Evolutionary conservation across 805 yeast genomes (phyloP).

Genomic region (Diddensiella santjacobensis): DNA sequence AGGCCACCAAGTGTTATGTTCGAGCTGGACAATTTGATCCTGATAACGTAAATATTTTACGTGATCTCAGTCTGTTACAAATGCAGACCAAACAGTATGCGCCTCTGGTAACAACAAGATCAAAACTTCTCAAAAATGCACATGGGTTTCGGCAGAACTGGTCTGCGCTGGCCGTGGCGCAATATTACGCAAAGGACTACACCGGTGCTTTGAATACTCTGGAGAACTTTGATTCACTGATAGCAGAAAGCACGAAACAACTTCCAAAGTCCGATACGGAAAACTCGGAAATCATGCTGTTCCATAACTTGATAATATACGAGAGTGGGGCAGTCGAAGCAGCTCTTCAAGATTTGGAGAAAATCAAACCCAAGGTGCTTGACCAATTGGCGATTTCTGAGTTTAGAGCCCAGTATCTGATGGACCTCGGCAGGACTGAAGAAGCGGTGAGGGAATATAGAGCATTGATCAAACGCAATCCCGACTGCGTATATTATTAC

Average conservation of each 20-base stretch:
- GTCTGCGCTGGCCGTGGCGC: conserved; percentile 85
- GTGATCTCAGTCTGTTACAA: conserved; percentile 79
- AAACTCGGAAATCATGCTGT: conserved; percentile 74
- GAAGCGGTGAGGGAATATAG: conserved; percentile 72
- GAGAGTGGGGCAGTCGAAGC: conserved; percentile 58
- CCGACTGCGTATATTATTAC: conserved; percentile 71
- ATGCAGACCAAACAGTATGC: conserved; percentile 74
- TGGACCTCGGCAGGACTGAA: conserved; percentile 50
- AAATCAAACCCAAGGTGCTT: conserved; percentile 48
- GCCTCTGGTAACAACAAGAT: conserved; percentile 59
- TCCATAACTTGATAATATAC: conserved; percentile 62
- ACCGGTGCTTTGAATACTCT: conserved; percentile 68
- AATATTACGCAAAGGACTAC: conserved; percentile 66
- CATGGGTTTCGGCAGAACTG: conserved; percentile 87
- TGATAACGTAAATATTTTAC: conserved; percentile 68
- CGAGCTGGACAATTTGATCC: conserved; percentile 75
- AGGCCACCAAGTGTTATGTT: conserved; percentile 74
- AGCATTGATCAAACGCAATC: conserved; percentile 73
- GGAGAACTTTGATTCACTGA: conserved; percentile 63
- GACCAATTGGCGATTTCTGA: conserved; percentile 65
- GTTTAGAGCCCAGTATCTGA: conserved; percentile 58
- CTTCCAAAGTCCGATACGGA: conserved; percentile 46
- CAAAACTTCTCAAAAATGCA: conserved; percentile 61
- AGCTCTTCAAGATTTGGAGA: conserved; percentile 59
- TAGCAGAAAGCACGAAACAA: conserved; percentile 68